Percentiles rank a stretch among this genome's conserved stretches.
These are phyloP conservation scores for Talaromyces sp. DNA, from an alignment of 2,329 filamentous ascomycete species.

Conservation along the genomic window DNA sequence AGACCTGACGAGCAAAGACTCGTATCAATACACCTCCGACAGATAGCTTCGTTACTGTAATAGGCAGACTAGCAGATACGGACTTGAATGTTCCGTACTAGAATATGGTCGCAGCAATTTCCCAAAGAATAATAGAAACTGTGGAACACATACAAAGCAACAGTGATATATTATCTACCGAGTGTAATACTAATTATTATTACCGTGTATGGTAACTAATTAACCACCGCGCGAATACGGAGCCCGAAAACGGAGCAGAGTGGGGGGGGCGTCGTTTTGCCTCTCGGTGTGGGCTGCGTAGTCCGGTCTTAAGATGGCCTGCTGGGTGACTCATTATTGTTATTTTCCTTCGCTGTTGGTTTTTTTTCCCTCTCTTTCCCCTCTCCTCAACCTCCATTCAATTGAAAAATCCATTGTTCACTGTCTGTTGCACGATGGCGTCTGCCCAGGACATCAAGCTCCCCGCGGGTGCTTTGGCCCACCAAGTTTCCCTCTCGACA, in stretches of 20 bases:
- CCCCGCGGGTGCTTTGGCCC: constrained; percentile 20
- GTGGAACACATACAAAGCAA: constrained; percentile 3
- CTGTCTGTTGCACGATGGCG: constrained; percentile 17
- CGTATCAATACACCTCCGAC: neutral
- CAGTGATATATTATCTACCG: constrained; percentile 7
- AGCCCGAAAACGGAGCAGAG: constrained; percentile 14
- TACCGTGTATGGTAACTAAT: neutral
- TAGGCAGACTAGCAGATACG: neutral
- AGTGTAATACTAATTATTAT: neutral
- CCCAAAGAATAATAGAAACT: neutral
- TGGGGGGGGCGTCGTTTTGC: constrained; percentile 7
- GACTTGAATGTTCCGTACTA: neutral
- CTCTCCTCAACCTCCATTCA: neutral
- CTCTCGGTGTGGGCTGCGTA: neutral
- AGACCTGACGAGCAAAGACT: too few relatives aligned
- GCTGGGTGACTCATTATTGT: neutral
- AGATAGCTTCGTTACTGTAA: neutral
- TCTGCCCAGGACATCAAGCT: constrained; percentile 33
- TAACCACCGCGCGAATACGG: constrained; percentile 10
- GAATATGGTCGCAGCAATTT: neutral
- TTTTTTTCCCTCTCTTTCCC: neutral
- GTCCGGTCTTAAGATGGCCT: constrained; percentile 3
- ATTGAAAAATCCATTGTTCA: neutral
- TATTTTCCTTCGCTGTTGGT: neutral
- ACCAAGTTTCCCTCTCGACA: constrained; percentile 59